phyloP scores from a whole-genome alignment of 495 filamentous ascomycete species.

The Neurospora sp. region DNA sequence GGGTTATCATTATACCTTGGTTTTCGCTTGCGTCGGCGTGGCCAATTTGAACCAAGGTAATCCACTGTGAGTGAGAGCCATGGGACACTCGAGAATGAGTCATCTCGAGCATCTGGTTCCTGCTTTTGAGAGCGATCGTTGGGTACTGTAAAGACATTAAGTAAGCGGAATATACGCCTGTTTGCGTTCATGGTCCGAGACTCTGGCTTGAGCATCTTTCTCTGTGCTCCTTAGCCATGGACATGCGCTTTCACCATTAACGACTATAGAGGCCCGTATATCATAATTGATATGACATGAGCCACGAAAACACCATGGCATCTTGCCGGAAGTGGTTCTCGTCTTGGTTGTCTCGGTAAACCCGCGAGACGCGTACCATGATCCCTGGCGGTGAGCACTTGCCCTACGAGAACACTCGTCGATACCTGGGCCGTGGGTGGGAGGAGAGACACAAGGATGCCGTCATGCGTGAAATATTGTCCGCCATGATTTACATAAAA shows the following conservation, averaged over 20 bases:
- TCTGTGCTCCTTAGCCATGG: background rate
- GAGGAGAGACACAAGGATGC: conserved; percentile 15
- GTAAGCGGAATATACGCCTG: background rate
- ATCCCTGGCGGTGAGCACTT: background rate
- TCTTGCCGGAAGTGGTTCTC: background rate
- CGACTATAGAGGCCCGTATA: background rate
- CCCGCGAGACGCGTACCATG: background rate
- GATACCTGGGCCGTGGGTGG: background rate
- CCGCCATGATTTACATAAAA: conserved; percentile 31
- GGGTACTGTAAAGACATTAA: background rate
- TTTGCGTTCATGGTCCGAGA: background rate
- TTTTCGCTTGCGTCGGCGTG: background rate
- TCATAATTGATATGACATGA: background rate
- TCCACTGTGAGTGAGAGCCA: background rate
- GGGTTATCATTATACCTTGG: background rate
- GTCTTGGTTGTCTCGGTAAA: background rate
- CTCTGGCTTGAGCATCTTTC: background rate
- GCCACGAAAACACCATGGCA: background rate
- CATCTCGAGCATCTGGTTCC: background rate
- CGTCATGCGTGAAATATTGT: conserved; percentile 26
- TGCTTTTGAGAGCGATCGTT: background rate
- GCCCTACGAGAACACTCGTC: background rate
- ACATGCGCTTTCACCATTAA: background rate
- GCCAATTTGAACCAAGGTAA: background rate
- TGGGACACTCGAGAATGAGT: background rate